Base-by-base conservation (phyloP, 208 protist species). In the Trypanosoma conorhini region DNA sequence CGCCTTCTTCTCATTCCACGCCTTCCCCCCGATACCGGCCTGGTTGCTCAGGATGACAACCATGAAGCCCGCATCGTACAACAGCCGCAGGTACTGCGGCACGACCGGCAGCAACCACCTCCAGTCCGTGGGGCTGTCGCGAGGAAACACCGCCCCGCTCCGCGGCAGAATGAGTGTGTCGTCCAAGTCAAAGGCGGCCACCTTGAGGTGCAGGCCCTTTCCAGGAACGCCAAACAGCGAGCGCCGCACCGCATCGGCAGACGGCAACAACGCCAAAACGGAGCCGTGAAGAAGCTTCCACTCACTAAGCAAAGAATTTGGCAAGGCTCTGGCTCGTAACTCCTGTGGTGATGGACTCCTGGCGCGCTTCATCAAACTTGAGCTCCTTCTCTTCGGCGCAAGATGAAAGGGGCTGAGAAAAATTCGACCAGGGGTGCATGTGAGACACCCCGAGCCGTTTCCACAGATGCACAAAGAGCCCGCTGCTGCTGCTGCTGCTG, bases 11-110 rank as follows among this genome's bases (percentile, higher is more conserved):
- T 62, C 65, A 61, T 91, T 86, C 83, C 82, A 88, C 17, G 62
- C 62, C 56, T 83, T 86, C 26, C 74, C 85, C 22, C 62, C 73
- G 40, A 98, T 94, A 31, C 91, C 93, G 56, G 77, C 72, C 80
- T 99, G 96, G 62, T 98, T 99, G 33, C 91, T 97, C 67, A 98
- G 86, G 21, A 99, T 78, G 3, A 96, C 87, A 3, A 98, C 46
- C 44, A 95, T 71, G 54, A 91, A 95, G 4, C 92, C 91, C 31
- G 76, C 59, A 19, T 83, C 55, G 60, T 88, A 61, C 13, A 94
- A 67, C 17, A 78, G 42, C 22, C 67, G 80, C 12, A 98, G 69
- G 62, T 82, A 64, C 1, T 35, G 31, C 2, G 76, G 72, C 7
- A 93, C 85, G 8, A 57, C 30, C 15, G 81, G 75, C 60, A 80